Evolutionary conservation across 2,329 filamentous ascomycete species (phyloP).

Genomic region (Cryphonectria parasitica): DNA sequence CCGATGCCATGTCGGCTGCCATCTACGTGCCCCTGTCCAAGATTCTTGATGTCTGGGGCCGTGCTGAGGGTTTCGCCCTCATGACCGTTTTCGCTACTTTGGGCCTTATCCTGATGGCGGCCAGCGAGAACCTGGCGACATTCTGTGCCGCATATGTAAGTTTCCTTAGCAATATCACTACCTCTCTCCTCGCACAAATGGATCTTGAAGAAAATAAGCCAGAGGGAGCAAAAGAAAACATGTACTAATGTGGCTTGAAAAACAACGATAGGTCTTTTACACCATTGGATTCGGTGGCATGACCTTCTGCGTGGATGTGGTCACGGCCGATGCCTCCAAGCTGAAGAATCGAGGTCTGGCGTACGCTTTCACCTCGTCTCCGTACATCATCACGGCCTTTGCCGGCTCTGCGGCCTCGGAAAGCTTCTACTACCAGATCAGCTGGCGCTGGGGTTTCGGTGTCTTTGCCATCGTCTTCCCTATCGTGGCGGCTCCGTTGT

Average conservation of each 20-base stretch:
- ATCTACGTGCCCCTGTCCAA: constrained; percentile 57
- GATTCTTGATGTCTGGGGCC: constrained; percentile 53
- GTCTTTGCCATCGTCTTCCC: constrained; percentile 63
- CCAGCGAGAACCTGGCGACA: constrained; percentile 55
- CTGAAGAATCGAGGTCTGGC: constrained; percentile 67
- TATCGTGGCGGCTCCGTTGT: constrained; percentile 59
- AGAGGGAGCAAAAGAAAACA: background rate
- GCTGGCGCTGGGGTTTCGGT: constrained; percentile 67
- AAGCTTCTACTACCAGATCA: constrained; percentile 52
- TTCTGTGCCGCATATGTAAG: constrained; percentile 47
- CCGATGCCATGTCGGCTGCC: constrained; percentile 58
- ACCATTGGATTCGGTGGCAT: constrained; percentile 62
- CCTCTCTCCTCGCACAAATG: too few relatives aligned
- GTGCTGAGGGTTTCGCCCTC: constrained; percentile 48
- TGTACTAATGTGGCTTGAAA: background rate
- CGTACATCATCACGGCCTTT: constrained; percentile 67
- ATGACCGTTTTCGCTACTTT: constrained; percentile 49
- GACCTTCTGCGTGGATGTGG: constrained; percentile 63
- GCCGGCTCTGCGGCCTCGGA: constrained; percentile 60
- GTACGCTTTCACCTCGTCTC: constrained; percentile 63
- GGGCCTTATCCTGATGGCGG: constrained; percentile 63
- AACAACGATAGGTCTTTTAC: constrained; percentile 59
- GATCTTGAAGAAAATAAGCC: background rate
- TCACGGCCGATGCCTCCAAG: constrained; percentile 66
- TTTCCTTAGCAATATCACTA: too few relatives aligned